A percentile compares a stretch with the other conserved stretches of the same genome.
phyloP scores from a whole-genome alignment of 768 basidiomycete species.

The Cystofilobasidium macerans region DNA sequence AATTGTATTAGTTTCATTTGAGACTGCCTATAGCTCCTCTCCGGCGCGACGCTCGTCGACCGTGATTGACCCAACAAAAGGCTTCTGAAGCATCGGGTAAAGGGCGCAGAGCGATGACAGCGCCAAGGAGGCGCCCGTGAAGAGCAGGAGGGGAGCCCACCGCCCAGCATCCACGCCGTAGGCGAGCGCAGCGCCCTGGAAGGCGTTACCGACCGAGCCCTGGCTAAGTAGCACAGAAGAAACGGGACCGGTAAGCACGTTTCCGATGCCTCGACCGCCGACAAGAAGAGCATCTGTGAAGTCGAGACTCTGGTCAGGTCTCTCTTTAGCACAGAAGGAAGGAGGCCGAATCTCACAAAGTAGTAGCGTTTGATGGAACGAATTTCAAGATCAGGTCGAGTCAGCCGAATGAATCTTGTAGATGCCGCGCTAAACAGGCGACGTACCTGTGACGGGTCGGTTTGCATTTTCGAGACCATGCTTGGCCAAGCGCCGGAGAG shows the following conservation, averaged over 20 bases:
- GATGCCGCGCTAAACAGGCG: not conserved
- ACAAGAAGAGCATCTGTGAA: not conserved
- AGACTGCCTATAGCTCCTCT: too few species aligned
- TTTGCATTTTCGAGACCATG: not conserved
- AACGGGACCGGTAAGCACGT: not conserved
- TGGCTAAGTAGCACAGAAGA: not conserved
- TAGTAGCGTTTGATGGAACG: not conserved
- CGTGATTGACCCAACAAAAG: not conserved
- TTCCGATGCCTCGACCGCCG: not conserved
- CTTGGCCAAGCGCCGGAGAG: not conserved
- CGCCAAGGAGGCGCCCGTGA: not conserved
- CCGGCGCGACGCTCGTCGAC: too few species aligned
- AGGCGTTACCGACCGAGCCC: not conserved
- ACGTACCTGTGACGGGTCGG: not conserved
- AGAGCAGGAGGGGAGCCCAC: not conserved
- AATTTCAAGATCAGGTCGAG: too few species aligned
- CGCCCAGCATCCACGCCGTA: not conserved
- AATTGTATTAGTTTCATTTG: too few species aligned
- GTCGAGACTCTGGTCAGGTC: too few species aligned
- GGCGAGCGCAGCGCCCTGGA: not conserved
- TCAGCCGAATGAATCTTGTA: not conserved
- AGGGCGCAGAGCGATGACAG: not conserved
- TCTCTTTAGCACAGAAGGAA: too few species aligned
- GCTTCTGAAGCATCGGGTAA: not conserved
- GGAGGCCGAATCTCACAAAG: not conserved